A percentile compares a stretch with the other conserved stretches of the same genome.
Evolutionary conservation across 2,329 filamentous ascomycete genomes (phyloP).

Genomic region (Fusarium nodosum): DNA sequence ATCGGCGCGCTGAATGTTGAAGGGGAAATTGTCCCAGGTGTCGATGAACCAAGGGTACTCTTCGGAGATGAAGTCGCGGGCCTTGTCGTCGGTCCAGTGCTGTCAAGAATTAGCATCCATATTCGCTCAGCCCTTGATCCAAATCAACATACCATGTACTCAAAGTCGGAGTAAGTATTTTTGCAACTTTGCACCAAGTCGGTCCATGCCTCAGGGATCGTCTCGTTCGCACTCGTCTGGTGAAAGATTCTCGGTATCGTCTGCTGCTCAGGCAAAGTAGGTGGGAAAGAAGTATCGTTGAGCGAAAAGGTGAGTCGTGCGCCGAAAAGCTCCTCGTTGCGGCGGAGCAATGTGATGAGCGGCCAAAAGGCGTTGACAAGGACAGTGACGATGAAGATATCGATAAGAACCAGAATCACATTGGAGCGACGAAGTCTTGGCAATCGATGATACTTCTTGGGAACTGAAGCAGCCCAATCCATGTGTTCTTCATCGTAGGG

Average conservation of each 20-base stretch:
- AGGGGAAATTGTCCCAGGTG: constrained; percentile 77
- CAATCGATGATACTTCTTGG: constrained; percentile 45
- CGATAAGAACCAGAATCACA: constrained; percentile 73
- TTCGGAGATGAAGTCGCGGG: constrained; percentile 74
- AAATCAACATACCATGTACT: constrained; percentile 72
- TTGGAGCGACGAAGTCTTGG: constrained; percentile 51
- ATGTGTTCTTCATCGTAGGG: constrained; percentile 49
- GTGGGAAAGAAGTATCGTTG: constrained; percentile 72
- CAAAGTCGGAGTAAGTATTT: constrained; percentile 76
- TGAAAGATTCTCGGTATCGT: constrained; percentile 82
- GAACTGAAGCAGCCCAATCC: constrained; percentile 42
- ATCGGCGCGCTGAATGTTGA: constrained; percentile 79
- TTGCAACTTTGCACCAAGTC: constrained; percentile 75
- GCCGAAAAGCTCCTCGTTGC: constrained; percentile 53
- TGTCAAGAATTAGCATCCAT: constrained; percentile 50
- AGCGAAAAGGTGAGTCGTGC: constrained; percentile 54
- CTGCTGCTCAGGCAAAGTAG: constrained; percentile 70
- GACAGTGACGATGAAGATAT: constrained; percentile 72
- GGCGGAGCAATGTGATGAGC: constrained; percentile 75
- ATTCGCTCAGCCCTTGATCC: neutral
- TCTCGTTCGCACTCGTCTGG: constrained; percentile 79
- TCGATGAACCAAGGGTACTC: constrained; percentile 80
- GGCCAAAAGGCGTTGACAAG: constrained; percentile 78
- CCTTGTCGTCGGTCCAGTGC: constrained; percentile 79
- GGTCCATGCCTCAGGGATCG: constrained; percentile 75